Evolutionary conservation across 179 eudicot species (phyloP), one percentile per base, ranked within the genome.

Genomic region (Silene coronaria): DNA sequence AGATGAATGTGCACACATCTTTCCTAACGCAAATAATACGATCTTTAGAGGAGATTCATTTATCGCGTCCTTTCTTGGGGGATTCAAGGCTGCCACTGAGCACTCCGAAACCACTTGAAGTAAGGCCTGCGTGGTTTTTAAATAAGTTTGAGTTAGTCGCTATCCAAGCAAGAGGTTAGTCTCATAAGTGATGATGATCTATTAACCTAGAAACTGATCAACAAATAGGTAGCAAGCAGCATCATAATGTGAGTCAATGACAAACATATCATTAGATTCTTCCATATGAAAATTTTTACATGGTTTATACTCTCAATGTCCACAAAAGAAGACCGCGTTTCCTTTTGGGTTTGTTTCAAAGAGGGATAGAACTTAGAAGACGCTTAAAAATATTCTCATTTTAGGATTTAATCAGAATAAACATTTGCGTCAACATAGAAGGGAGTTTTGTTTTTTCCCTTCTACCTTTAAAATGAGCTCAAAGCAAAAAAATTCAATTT

Each of bases 41-140:
- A 93, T 91, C 83, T 89, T 96, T 10, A 96, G 78, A 73, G 99
- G 97, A 3, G 99, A 95, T 82, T 93, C 97, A 11, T 82, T 95
- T 61, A 85, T 81, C 8, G 93, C 88, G 61, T 91, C 97, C 67
- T 76, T 85, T 79, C 87, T 85, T 27, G 86, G 84, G 21, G 99
- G 98, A 80, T 89, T 93, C 84, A 96, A 82, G 27, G 98, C 99
- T 55, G 84, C 87, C 42, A 78, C 73, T 0, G 93, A 87, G 76
- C 88, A 96, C 53, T 89, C 93, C 16, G 93, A 86, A 2, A 91
- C 98, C 80, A 96, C 82, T 81, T 86, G 85, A 12, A 96, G 88
- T 71, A 96, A 75, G 59, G 99, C 99, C 98, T 95, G 93, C 73
- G 72, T 74, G 11, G 53, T 63, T n/a, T 3, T 11, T 55, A 28